A percentile compares a stretch with the other conserved stretches of the same genome.
Evolutionary conservation across 176 grass and related monocot genomes (phyloP).

Genomic region (Rhynchospora pubera): DNA sequence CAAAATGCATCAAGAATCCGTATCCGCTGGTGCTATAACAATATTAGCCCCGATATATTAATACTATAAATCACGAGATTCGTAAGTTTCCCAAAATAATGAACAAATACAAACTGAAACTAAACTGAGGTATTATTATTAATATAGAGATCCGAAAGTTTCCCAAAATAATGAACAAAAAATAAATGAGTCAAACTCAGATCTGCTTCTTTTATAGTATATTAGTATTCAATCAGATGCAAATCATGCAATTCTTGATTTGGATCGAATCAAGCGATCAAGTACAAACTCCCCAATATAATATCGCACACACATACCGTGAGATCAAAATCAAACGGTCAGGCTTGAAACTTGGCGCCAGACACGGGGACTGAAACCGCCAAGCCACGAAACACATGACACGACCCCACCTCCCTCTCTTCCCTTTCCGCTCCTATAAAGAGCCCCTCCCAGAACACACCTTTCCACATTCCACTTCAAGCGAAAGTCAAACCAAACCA

Average conservation of each 20-base stretch:
- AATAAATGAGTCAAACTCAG: neutral
- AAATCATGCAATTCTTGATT: neutral
- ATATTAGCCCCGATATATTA: neutral
- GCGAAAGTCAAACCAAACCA: conserved; percentile 20
- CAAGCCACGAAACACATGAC: neutral
- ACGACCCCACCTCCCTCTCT: neutral
- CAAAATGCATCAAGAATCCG: neutral
- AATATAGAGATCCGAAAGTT: too few relatives aligned
- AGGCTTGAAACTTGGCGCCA: neutral
- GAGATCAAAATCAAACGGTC: neutral
- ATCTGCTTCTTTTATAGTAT: too few relatives aligned
- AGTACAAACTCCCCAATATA: neutral
- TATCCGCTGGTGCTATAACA: neutral
- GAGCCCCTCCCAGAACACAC: neutral
- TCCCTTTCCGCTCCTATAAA: conserved; percentile 1
- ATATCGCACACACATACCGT: neutral
- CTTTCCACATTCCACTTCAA: neutral
- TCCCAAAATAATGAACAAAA: too few relatives aligned
- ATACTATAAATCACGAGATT: neutral
- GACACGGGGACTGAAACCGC: neutral
- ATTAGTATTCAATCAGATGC: neutral
- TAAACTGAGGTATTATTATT: neutral
- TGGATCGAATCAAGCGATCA: neutral
- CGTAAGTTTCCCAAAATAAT: neutral
- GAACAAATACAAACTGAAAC: neutral